Percentiles rank a stretch among this genome's conserved stretches.
phyloP scores from a whole-genome alignment of 208 protist genomes.

The Crithidia bombi region DNA sequence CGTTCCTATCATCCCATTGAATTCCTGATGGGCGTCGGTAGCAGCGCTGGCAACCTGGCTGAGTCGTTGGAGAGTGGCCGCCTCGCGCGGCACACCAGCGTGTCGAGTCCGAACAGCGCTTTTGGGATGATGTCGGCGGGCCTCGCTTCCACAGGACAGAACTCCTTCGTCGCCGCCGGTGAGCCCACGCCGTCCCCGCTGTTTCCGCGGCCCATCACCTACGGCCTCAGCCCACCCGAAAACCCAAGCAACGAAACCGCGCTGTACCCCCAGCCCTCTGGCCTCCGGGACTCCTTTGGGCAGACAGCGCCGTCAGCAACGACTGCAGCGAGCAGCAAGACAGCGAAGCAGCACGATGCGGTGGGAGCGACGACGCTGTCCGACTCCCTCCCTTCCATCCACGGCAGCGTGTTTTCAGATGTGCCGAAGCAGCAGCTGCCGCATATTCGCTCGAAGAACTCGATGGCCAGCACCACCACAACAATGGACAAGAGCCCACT shows the following conservation, averaged over 20 bases:
- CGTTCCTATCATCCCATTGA: constrained; percentile 24
- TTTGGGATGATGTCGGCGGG: not conserved
- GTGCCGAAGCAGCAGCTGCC: constrained; percentile 5
- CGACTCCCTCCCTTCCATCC: constrained; percentile 14
- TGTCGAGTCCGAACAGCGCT: not conserved
- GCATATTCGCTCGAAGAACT: not conserved
- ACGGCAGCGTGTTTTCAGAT: not conserved
- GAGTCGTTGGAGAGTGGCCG: constrained; percentile 15
- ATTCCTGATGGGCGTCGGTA: not conserved
- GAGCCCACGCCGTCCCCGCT: not conserved
- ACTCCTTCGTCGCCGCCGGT: not conserved
- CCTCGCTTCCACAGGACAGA: constrained; percentile 1
- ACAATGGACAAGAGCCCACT: constrained; percentile 12
- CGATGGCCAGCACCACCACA: not conserved
- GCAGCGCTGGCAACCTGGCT: constrained; percentile 1
- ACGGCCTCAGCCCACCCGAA: constrained; percentile 1
- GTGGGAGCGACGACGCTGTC: constrained; percentile 3
- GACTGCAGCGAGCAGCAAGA: not conserved
- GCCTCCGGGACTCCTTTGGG: not conserved
- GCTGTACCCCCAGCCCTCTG: not conserved
- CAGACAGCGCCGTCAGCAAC: not conserved
- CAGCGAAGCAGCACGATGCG: not conserved
- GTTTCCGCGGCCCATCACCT: constrained; percentile 15
- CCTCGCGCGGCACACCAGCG: not conserved
- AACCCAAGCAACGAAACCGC: not conserved